A percentile compares a stretch with the other conserved stretches of the same genome.
phyloP scores from a whole-genome alignment of 2,329 filamentous ascomycete species.

The Alternaria sp. region DNA sequence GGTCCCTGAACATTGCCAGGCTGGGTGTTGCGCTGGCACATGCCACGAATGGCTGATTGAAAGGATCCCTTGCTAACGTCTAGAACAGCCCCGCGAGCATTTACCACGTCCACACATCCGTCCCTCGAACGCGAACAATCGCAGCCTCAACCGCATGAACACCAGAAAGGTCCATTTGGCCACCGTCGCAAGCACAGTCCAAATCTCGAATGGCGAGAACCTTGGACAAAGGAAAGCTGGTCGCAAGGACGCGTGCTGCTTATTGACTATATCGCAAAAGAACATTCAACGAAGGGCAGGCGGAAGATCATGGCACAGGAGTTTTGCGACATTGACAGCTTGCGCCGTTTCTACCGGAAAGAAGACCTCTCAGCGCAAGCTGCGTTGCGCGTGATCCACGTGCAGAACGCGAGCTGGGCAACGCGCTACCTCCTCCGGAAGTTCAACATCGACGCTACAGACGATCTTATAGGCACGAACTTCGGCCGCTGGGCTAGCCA shows the following conservation, averaged over 20 bases:
- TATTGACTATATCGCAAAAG: conserved; percentile 59
- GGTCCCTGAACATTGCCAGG: not conserved
- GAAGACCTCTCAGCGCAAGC: conserved; percentile 47
- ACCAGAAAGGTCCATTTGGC: conserved; percentile 32
- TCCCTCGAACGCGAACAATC: conserved; percentile 22
- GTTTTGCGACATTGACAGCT: conserved; percentile 55
- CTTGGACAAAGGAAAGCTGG: conserved; percentile 51
- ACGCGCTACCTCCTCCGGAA: conserved; percentile 60
- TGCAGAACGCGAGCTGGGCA: conserved; percentile 64
- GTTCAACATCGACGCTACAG: conserved; percentile 61
- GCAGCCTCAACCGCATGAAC: conserved; percentile 19
- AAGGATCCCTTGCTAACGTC: conserved; percentile 9
- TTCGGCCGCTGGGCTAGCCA: conserved; percentile 61
- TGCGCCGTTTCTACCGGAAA: conserved; percentile 57
- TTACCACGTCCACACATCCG: conserved; percentile 21
- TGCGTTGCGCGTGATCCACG: conserved; percentile 56
- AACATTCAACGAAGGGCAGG: conserved; percentile 50
- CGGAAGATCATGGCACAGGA: conserved; percentile 60
- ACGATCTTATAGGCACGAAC: conserved; percentile 59
- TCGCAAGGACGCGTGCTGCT: conserved; percentile 59
- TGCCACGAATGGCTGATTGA: not conserved
- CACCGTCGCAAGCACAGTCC: conserved; percentile 47
- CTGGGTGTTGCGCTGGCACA: not conserved
- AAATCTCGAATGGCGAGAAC: conserved; percentile 49
- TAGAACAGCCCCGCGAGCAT: conserved; percentile 28